These are phyloP conservation scores for Daldinia loculata DNA, from an alignment of 495 filamentous ascomycete genomes.

Conservation along the genomic window DNA sequence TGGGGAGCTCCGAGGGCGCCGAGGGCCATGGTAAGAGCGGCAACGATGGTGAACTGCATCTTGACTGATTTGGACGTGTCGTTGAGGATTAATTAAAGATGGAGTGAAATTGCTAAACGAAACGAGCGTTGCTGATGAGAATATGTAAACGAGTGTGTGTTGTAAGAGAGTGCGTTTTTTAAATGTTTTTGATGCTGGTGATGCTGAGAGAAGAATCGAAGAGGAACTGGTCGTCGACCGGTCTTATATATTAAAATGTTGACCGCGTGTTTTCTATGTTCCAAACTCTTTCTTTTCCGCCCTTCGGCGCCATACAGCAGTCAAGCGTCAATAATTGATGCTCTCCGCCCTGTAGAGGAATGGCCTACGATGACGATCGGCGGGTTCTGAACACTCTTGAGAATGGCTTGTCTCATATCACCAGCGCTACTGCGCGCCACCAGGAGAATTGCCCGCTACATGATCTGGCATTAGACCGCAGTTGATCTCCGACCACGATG, in stretches of 20 bases:
- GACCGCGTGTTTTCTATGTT: conserved; percentile 13
- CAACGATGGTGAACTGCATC: conserved; percentile 47
- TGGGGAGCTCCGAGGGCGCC: conserved; percentile 39
- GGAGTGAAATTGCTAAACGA: conserved; percentile 23
- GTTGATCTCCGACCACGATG: conserved; percentile 17
- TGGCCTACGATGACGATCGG: conserved; percentile 36
- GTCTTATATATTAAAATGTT: conserved; percentile 44
- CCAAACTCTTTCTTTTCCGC: conserved; percentile 14
- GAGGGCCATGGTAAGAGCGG: conserved; percentile 45
- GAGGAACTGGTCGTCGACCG: conserved; percentile 10
- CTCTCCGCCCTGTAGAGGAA: conserved; percentile 28
- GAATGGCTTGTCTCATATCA: conserved; percentile 45
- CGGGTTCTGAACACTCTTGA: conserved; percentile 27
- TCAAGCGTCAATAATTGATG: conserved; percentile 30
- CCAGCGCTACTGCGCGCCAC: conserved; percentile 39
- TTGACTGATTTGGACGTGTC: conserved; percentile 38
- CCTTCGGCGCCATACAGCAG: conserved; percentile 12
- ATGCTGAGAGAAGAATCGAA: conserved; percentile 17
- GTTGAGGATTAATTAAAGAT: conserved; percentile 15
- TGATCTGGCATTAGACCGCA: background rate
- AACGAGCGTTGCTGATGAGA: conserved; percentile 40
- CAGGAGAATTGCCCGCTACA: conserved; percentile 7
- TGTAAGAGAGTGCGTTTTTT: conserved; percentile 45
- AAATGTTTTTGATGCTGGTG: conserved; percentile 41
- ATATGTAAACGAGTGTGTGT: conserved; percentile 41